Conservation (phyloP, 2,329 filamentous ascomycete genomes). For the Zymoseptoria pseudotritici region DNA sequence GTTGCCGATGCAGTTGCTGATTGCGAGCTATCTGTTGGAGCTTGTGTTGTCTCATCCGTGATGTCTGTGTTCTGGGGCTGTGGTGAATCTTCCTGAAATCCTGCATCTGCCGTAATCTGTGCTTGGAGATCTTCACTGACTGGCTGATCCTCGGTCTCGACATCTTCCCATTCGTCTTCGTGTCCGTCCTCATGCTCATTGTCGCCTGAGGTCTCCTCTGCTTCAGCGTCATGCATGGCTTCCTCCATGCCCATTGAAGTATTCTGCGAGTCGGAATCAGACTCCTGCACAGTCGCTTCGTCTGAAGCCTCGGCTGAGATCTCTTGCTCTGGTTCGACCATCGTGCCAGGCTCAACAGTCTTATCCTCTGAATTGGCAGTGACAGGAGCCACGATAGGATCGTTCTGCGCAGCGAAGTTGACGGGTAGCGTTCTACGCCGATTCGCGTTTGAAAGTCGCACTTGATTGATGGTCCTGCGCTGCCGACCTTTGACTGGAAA, state of each 20-base stretch:
- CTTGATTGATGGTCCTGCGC: constrained; percentile 15
- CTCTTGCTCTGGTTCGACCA: background rate
- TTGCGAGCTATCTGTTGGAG: background rate
- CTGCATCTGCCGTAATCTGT: background rate
- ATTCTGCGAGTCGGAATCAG: background rate
- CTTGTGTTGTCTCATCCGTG: background rate
- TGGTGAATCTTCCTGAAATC: background rate
- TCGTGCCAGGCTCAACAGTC: background rate
- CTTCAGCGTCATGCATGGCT: background rate
- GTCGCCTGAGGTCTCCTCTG: background rate
- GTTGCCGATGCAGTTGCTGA: background rate
- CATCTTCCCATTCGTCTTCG: constrained; percentile 20
- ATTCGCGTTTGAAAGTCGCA: constrained; percentile 10
- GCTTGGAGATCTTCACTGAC: background rate
- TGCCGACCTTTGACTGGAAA: constrained; percentile 20
- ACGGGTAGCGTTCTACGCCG: constrained; percentile 24
- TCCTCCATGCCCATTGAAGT: background rate
- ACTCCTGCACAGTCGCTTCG: background rate
- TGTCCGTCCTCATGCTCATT: constrained; percentile 3
- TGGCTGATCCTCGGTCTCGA: constrained; percentile 10
- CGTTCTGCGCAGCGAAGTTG: constrained; percentile 17
- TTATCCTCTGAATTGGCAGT: background rate
- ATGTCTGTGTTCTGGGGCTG: background rate
- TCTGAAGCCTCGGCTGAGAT: background rate
- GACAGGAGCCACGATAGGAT: background rate